These are phyloP conservation scores for Candida berthetii DNA, from an alignment of 805 yeast genomes.

Conservation along the genomic window DNA sequence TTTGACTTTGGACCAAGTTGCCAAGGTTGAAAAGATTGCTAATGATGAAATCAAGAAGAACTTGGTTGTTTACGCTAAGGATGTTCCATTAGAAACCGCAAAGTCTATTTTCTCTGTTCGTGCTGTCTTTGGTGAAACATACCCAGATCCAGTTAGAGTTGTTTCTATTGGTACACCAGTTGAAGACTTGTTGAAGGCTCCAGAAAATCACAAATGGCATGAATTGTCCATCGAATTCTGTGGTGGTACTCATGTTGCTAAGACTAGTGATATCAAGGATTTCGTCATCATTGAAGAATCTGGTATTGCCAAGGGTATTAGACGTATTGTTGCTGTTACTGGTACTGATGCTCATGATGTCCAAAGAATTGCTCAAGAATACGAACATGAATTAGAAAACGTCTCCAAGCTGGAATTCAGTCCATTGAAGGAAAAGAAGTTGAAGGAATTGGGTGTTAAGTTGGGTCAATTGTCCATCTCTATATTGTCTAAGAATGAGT, in stretches of 20 bases:
- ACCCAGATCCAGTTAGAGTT: constrained; percentile 98
- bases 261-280: constrained; percentile 90
- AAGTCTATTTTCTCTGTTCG: constrained; percentile 77
- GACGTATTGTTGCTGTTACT: constrained; percentile 96
- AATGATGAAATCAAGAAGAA: constrained; percentile 68
- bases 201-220: constrained; percentile 70
- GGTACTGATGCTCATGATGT: constrained; percentile 89
- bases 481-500: constrained; percentile 68
- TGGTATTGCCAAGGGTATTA: constrained; percentile 97
- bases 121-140: constrained; percentile 98
- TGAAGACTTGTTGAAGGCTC: constrained; percentile 68
- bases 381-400: constrained; percentile 50
- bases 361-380: constrained; percentile 76
- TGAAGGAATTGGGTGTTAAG: constrained; percentile 79
- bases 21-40: constrained; percentile 67
- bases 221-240: constrained; percentile 88
- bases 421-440: constrained; percentile 68
- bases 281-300: constrained; percentile 88
- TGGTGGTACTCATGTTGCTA: constrained; percentile 96
- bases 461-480: constrained; percentile 81
- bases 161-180: constrained; percentile 93
- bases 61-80: constrained; percentile 72
- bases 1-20: constrained; percentile 62
- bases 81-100: constrained; percentile 71
- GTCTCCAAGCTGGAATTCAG: constrained; percentile 66